These are phyloP conservation scores for Candida stauntonica DNA, from an alignment of 805 yeast species.

Conservation along the genomic window DNA sequence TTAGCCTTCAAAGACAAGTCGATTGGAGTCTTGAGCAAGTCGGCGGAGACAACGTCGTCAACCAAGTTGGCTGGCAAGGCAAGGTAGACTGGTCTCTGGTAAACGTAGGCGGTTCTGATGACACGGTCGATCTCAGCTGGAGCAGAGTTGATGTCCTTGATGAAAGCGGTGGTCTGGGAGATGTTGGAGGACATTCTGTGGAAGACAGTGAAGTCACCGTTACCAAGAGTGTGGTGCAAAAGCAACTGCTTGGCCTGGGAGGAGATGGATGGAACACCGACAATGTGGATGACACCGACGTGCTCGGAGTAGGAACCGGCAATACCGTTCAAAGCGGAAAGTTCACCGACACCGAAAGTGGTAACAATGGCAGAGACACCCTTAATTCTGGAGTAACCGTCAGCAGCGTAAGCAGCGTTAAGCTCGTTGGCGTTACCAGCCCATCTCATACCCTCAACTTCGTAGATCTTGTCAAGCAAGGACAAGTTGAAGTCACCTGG, in stretches of 20 bases:
- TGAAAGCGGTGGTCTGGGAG: conserved; percentile 59
- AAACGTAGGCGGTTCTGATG: conserved; percentile 62
- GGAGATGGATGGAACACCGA: conserved; percentile 77
- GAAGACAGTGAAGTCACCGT: conserved; percentile 77
- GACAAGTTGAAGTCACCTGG: conserved; percentile 82
- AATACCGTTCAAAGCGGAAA: conserved; percentile 78
- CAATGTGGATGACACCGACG: conserved; percentile 79
- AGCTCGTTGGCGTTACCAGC: conserved; percentile 89
- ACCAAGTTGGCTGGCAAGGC: conserved; percentile 82
- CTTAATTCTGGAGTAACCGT: conserved; percentile 81
- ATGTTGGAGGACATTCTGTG: conserved; percentile 73
- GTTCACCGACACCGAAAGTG: conserved; percentile 90
- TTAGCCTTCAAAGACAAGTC: conserved; percentile 55
- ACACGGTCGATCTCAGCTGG: conserved; percentile 70
- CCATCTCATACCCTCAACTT: conserved; percentile 76
- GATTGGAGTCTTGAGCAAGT: conserved; percentile 57
- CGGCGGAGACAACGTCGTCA: conserved; percentile 56
- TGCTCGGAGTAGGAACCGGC: conserved; percentile 90
- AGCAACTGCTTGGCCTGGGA: conserved; percentile 69
- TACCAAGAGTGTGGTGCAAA: conserved; percentile 81
- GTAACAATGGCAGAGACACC: conserved; percentile 72
- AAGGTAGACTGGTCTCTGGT: conserved; percentile 78
- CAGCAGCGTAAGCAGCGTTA: conserved; percentile 86
- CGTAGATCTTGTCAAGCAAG: conserved; percentile 66
- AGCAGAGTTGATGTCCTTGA: conserved; percentile 61